Base-by-base conservation (phyloP, 1,139 yeast genomes). In the Pichia sp. region DNA sequence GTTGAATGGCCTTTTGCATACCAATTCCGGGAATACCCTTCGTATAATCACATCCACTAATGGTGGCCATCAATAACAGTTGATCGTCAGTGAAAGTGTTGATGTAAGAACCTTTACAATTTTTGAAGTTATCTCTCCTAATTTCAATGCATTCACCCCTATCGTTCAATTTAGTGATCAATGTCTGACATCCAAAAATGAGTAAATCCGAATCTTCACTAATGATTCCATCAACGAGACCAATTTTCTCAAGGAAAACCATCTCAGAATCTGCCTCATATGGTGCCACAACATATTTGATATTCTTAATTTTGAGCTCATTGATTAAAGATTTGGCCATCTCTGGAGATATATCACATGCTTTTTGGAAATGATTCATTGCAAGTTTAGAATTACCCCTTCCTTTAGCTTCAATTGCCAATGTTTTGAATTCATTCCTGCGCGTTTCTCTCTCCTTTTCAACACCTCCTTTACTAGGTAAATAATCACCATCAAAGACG, bases 261-360 rank as follows among this genome's bases (percentile, higher is more conserved):
- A 93, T 74, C 56, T 93, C 98, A 0, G 98, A 84, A 56, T 93
- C 99, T 0, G 98, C 98, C 60, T 93, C 99, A 55, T 87, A 93
- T 0, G 99, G 99, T 0, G 99, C 98, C 9, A 93, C 98, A 14
- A 91, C 74, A 51, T 75, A 91, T 44, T 69, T 69, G 32, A 93
- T 75, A 2, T 62, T 59, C 33, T 69, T 64, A n/a, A 56, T 51
- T 48, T 77, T 78, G 44, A 93, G 67, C 46, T 74, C 80, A 23
- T 80, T 80, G 59, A 88, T 86, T 14, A 91, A 68, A 18, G 86
- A 72, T 50, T 84, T 83, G 5, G 96, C 96, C 93, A 93, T 87
- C 45, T 75, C 77, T 1, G 95, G 88, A 1, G 96, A 83, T 12
- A 93, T 84, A 48, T 83, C 88, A 6, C 94, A 84, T 22, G 91